Conservation (phyloP, 2,329 filamentous ascomycete genomes). For the Fonsecaea erecta region DNA sequence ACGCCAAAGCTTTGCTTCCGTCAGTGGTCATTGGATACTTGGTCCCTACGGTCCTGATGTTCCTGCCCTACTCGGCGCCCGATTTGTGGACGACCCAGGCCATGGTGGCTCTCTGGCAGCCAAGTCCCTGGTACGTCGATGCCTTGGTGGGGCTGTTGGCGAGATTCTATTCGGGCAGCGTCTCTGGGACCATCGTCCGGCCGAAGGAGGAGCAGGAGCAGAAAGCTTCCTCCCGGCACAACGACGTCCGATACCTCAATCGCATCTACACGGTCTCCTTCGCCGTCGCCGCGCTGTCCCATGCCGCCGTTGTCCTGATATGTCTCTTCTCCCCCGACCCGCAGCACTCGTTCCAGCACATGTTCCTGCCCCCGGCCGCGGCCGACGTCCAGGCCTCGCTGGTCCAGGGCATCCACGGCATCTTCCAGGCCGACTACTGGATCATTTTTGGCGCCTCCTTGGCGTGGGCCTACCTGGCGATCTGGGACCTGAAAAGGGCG, state of each 20-base stretch:
- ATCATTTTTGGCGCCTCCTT: constrained; percentile 33
- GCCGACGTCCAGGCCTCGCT: constrained; percentile 20
- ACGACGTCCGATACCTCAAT: constrained; percentile 23
- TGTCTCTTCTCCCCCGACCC: constrained; percentile 18
- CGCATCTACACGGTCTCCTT: constrained; percentile 20
- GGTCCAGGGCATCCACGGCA: constrained; percentile 35
- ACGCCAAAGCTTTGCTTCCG: constrained; percentile 37
- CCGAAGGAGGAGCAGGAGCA: neutral
- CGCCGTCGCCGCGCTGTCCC: constrained; percentile 19
- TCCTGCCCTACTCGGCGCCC: constrained; percentile 33
- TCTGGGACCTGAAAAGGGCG: constrained; percentile 37
- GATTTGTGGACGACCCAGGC: constrained; percentile 28
- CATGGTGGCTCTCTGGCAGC: constrained; percentile 39
- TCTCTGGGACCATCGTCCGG: too few relatives aligned
- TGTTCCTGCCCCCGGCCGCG: constrained; percentile 30
- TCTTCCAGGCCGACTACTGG: constrained; percentile 39
- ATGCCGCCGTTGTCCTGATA: constrained; percentile 16
- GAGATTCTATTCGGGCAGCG: neutral
- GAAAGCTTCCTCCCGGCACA: neutral
- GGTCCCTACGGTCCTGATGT: constrained; percentile 38
- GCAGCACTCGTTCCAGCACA: constrained; percentile 26
- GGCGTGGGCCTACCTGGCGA: constrained; percentile 33
- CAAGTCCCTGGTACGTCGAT: constrained; percentile 36
- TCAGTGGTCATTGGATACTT: constrained; percentile 38
- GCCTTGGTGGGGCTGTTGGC: constrained; percentile 31